Evolutionary conservation across 805 yeast species (phyloP), one percentile per base, ranked within the genome.

Genomic region (Cyberlindnera xishuangbannaensis): DNA sequence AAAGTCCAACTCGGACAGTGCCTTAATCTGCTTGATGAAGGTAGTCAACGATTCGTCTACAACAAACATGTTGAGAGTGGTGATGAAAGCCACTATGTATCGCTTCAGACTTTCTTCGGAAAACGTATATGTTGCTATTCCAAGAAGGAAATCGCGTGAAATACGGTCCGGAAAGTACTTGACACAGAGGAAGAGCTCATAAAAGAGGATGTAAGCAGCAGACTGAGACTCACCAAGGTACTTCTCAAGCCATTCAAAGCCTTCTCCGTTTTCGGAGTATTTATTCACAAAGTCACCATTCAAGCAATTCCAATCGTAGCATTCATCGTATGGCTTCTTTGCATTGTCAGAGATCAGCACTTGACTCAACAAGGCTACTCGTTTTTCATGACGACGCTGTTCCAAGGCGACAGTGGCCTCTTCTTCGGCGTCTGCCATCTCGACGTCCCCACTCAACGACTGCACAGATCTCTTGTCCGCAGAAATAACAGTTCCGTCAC

Each of bases 31-130:
- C 27, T 53, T 53, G 25, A 56, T 46, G 20, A 58, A 36, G 2
- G 44, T 31, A 2, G 29, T 31, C 12, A 53, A 36, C 15, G 50
- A 51, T 11, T 46, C 48, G 28, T 51, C 46, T 5, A 39, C 29
- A 25, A 47, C 34, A 21, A 61, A 45, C 25, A 57, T 52, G 15
- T 50, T 51, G 20, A 61, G 51, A 2, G 55, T 28, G 30, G 56
- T 45, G 39, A 61, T 48, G 29, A 55, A 59, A 25, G 55, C 51
- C 33, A 47, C 46, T 9, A 50, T 33, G 36, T 31, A 47, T 16
- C n/a, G 35, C 15, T 18, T 39, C 15, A 28, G 31, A 18, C 23
- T 33, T 16, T 33, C 39, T 23, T 6, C 18, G 11, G 30, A 35
- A 10, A 43, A 32, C 19, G 55, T 26, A n/a, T 33, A 34, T 12